A percentile compares a stretch with the other conserved stretches of the same genome.
phyloP scores from a whole-genome alignment of 495 filamentous ascomycete species.

The Penicillium roqueforti region DNA sequence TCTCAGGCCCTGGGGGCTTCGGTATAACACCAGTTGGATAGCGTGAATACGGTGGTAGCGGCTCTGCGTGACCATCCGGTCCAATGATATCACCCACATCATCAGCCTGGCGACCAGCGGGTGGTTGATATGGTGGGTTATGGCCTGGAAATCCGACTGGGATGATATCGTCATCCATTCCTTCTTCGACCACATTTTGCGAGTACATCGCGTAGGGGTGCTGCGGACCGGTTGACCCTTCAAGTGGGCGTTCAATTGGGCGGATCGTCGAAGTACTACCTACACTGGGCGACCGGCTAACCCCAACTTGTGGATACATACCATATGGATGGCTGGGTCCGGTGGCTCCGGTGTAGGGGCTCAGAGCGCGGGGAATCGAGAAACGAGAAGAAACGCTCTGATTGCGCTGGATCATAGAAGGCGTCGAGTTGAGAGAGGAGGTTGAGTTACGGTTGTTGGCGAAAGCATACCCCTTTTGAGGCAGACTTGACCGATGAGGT shows the following conservation, averaged over 20 bases:
- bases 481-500: constrained; percentile 36
- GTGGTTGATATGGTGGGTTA: constrained; percentile 60
- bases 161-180: constrained; percentile 45
- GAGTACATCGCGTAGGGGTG: constrained; percentile 85
- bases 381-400: constrained; percentile 43
- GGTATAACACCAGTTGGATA: constrained; percentile 60
- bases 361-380: constrained; percentile 45
- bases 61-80: constrained; percentile 86
- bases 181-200: constrained; percentile 63
- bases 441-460: constrained; percentile 32
- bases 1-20: constrained; percentile 29
- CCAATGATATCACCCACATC: constrained; percentile 81
- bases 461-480: constrained; percentile 38
- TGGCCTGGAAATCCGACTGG: constrained; percentile 74
- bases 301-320: constrained; percentile 53
- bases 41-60: constrained; percentile 82
- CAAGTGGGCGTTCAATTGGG: constrained; percentile 55
- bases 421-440: constrained; percentile 30
- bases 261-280: constrained; percentile 59
- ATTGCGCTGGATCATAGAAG: constrained; percentile 34
- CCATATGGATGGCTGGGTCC: constrained; percentile 54
- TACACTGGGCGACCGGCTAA: constrained; percentile 58
- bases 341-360: constrained; percentile 52
- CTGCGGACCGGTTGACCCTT: constrained; percentile 64
- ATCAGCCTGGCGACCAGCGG: constrained; percentile 74